Base-by-base conservation (phyloP, 129 eudicot genomes). In the Heracleum sosnowskyi region DNA sequence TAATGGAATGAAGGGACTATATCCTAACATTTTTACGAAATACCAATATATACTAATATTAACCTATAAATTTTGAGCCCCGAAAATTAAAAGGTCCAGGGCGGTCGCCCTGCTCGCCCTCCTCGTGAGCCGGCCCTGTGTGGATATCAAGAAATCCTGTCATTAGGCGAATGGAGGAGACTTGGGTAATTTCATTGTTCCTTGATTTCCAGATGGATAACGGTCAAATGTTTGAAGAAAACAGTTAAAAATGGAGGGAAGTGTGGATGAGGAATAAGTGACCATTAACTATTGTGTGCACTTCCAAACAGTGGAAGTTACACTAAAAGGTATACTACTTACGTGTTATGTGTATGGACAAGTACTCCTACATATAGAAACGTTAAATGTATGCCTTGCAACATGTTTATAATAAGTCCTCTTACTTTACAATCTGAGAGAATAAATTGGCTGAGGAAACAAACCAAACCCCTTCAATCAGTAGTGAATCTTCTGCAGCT, bases 211-310 rank as follows among this genome's bases (percentile, higher is more conserved):
- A 11, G 73, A 53, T 28, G 37, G 9, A 22, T 42, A 74, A 73
- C 33, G 33, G 47, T 80, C 83, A 73, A 57, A 74, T 16, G 36
- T 77, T 33, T 6, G 35, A 71, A 76, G 51, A 69, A 29, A 69
- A 37, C 64, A 71, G 75, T 39, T 34, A 63, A 80, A 73, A 76
- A 39, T 79, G 60, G 60, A 46, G 42, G 62, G 29, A 72, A 17
- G 55, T 84, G 79, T 87, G 86, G 88, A 84, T 79, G 90, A 79
- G 81, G 86, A 79, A 79, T 62, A 77, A 66, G 88, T 84, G 82
- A 84, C 31, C 53, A 81, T 47, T 31, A 17, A 62, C 55, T n/a
- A 78, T 12, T 63, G 33, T 40, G 53, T 79, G 63, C 75, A 74
- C 69, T 44, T 77, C 76, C 74, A 49, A 49, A 28, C 11, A 83